Conservation (phyloP, 345 rosid genomes). For the Gossypium stocksii region DNA sequence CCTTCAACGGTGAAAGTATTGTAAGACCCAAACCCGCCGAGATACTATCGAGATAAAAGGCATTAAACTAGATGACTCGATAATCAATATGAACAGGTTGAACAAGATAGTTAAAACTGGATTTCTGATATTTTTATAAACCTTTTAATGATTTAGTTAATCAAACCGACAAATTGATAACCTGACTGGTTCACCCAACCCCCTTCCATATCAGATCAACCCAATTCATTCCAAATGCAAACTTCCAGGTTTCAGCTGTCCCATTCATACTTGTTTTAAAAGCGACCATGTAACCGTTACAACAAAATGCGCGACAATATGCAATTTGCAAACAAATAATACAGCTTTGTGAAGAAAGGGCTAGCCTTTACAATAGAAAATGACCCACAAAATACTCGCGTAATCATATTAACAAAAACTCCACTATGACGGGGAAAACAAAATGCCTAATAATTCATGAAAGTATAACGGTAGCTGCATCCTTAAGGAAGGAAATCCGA, state of each 20-base stretch:
- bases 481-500: not conserved
- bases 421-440: not conserved
- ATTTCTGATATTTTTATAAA: too few species aligned
- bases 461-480: conserved; percentile 11
- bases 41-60: too few species aligned
- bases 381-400: conserved; percentile 14
- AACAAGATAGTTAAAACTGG: too few species aligned
- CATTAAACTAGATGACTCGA: too few species aligned
- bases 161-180: too few species aligned
- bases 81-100: too few species aligned
- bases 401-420: conserved; percentile 25
- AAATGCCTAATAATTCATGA: conserved; percentile 13
- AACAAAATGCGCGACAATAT: not conserved
- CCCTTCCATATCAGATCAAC: too few species aligned
- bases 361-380: conserved; percentile 29
- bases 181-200: too few species aligned
- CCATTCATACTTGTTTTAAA: not conserved
- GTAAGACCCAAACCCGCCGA: too few species aligned
- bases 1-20: too few species aligned
- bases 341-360: not conserved
- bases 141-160: too few species aligned
- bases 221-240: not conserved
- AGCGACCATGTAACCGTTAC: not conserved
- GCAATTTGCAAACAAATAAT: conserved; percentile 7
- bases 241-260: not conserved